Base-by-base conservation (phyloP, 2,329 filamentous ascomycete species). In the Colletotrichum cereale region DNA sequence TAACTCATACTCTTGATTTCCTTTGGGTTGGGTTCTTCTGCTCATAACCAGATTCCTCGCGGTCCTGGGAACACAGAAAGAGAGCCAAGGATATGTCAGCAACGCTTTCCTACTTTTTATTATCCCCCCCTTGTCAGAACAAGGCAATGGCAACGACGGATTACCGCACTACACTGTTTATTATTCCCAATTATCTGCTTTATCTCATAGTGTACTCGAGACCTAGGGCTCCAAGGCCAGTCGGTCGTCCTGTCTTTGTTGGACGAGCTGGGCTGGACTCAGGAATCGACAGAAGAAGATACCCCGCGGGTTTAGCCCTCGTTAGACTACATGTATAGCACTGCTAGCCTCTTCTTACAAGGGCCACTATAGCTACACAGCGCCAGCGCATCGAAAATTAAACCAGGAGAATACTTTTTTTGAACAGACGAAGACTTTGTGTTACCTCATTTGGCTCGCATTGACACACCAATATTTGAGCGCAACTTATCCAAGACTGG, bases 31-130 rank as follows among this genome's bases (percentile, higher is more conserved):
- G 36, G 44, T 42, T 38, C 56, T 34, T 56, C 31, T 48, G 48
- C 50, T 44, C 66, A 52, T 40, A 26, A 44, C 63, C 52, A 38
- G n/a, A 26, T 44, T 67, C 68, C 68, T 67, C 68, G 44, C 68
- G 68, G 68, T 61, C 57, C 61, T 31, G 57, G 47, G 34, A 12
- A 26, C 57, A 36, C 42, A 58, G 68, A 24, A 34, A 34, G 50
- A 71, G 60, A 42, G 56, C 64, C 68, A 67, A 71, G 64, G 69
- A 72, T 47, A 72, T 65, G 66, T 69, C 69, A 62, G 69, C 64
- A 63, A 71, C 64, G 68, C 57, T 71, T 71, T 71, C 64, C 57
- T 71, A 71, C n/a, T 57, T 62, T 29, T 38, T 70, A 60, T 26
- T 42, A 60, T 29, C 47, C 55, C 60, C 47, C 29, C 57, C 67